Base-by-base conservation (phyloP, 306 rosid genomes). In the Rosa persica region DNA sequence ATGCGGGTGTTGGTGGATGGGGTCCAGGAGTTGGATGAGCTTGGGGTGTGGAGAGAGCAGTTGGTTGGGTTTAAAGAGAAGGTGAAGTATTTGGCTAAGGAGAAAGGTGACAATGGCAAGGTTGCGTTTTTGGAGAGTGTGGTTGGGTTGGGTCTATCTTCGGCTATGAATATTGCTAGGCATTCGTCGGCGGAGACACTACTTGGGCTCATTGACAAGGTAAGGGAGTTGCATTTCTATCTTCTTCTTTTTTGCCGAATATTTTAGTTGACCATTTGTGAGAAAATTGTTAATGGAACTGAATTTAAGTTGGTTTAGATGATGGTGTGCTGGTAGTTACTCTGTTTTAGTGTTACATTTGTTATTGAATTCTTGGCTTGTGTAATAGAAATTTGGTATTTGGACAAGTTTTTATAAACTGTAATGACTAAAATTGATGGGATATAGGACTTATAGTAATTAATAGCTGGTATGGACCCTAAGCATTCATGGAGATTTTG, bases 81-180 rank as follows among this genome's bases (percentile, higher is more conserved):
- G 85, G 83, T 90, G 30, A 25, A 77, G 82, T 80, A 61, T 23
- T 78, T 95, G 75, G 97, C 97, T 2, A 43, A 68, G 64, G 80
- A 82, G 71, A 95, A 91, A 74, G 95, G 97, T 46, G 98, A 91
- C 73, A 75, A 79, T 15, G 98, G 97, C 0, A 92, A 95, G 79
- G 89, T 92, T 54, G 95, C 93, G 4, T 88, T 88, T 76, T 71
- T 92, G 85, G 98, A 92, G 92, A 87, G 92, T 79, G 81, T 81
- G 4, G 87, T 89, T 0, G 97, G 93, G 25, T 85, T 95, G 82
- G 85, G 85, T 70, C 85, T 91, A 22, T 83, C 95, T 84, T 89
- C 91, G 8, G 97, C 98, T 57, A 90, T 92, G 90, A 86, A 92
- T 76, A 85, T 92, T 52, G 88, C 97, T 2, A 83, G 92, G 57